Percentiles rank a stretch among this genome's conserved stretches.
phyloP scores from a whole-genome alignment of 768 basidiomycete genomes.

The Mycena capillaripes region DNA sequence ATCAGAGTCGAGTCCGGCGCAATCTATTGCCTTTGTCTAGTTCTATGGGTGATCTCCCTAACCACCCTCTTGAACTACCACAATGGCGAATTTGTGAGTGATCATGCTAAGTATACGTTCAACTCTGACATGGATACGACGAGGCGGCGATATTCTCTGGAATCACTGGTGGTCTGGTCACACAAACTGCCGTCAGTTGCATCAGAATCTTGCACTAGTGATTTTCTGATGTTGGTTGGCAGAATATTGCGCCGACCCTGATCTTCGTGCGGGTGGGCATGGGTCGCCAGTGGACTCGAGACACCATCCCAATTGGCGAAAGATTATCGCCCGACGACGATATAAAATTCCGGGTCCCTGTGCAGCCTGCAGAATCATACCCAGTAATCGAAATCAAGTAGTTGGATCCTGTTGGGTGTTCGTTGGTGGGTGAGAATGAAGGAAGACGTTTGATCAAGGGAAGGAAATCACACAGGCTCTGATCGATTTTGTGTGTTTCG shows the following conservation, averaged over 20 bases:
- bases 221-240: neutral
- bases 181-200: neutral
- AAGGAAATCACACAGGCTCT: too few relatives aligned
- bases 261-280: constrained; percentile 3
- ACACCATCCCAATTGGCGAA: neutral
- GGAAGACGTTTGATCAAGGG: too few relatives aligned
- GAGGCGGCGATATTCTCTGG: neutral
- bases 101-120: neutral
- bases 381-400: constrained; percentile 1
- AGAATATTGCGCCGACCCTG: constrained; percentile 4
- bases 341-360: too few relatives aligned
- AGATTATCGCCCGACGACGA: neutral
- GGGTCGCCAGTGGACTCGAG: neutral
- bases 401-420: neutral
- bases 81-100: neutral
- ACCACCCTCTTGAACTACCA: neutral
- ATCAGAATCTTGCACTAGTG: neutral
- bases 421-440: too few relatives aligned
- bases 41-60: neutral
- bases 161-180: neutral
- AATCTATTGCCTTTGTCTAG: neutral
- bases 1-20: neutral
- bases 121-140: neutral
- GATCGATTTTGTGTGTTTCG: too few relatives aligned
- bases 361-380: neutral